Conservation (phyloP, 2,329 filamentous ascomycete genomes). For the Penicillium sp. region DNA sequence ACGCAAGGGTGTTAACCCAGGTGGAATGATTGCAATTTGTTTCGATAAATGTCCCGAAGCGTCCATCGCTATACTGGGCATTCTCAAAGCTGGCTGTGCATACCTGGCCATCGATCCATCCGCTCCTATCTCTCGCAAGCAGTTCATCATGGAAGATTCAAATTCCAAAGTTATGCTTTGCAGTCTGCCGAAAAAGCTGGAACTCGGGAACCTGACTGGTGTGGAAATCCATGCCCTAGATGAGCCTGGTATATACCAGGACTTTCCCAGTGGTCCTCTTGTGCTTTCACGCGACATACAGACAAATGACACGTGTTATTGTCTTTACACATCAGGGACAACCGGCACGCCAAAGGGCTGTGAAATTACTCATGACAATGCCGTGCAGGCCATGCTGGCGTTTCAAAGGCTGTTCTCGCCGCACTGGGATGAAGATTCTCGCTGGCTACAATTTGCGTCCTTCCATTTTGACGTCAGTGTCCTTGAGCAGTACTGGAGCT, state of each 20-base stretch:
- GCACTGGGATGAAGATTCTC: conserved; percentile 73
- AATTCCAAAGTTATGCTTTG: conserved; percentile 64
- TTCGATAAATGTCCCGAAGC: conserved; percentile 86
- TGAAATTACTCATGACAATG: conserved; percentile 83
- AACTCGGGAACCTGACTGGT: conserved; percentile 36
- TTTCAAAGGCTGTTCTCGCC: conserved; percentile 75
- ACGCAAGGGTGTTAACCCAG: conserved; percentile 50
- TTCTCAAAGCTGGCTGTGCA: conserved; percentile 77
- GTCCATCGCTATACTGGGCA: conserved; percentile 77
- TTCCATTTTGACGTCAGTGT: conserved; percentile 95
- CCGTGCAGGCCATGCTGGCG: conserved; percentile 83
- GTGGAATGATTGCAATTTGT: conserved; percentile 70
- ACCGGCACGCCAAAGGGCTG: conserved; percentile 87
- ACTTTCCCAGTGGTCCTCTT: conserved; percentile 36
- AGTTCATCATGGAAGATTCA: conserved; percentile 77
- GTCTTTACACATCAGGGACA: conserved; percentile 83
- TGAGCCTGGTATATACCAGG: conserved; percentile 36
- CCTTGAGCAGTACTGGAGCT: conserved; percentile 92
- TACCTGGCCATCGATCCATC: conserved; percentile 79
- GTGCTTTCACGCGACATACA: conserved; percentile 35
- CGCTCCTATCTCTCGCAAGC: conserved; percentile 70
- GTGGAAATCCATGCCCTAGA: conserved; percentile 52
- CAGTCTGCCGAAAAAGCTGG: conserved; percentile 46
- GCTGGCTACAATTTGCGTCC: conserved; percentile 90
- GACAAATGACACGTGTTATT: conserved; percentile 69